Percentiles rank a stretch among this genome's conserved stretches.
Evolutionary conservation across 202 grass and related monocot genomes (phyloP).

Genomic region (Schoenoplectus tabernaemontani): DNA sequence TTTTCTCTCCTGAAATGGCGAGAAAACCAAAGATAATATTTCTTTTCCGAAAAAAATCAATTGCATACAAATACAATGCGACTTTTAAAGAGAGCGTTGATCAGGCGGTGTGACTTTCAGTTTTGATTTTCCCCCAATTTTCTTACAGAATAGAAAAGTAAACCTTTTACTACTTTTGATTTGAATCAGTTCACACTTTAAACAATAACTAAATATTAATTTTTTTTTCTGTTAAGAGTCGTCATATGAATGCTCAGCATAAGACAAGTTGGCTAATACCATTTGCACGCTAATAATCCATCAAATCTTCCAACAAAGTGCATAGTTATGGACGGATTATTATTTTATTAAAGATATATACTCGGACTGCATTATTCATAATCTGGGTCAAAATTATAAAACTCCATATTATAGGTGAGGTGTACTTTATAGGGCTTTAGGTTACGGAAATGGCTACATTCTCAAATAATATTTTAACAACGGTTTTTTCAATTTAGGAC

Average conservation of each 20-base stretch:
- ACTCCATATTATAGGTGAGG: not conserved
- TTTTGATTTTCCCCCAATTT: not conserved
- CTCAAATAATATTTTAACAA: not conserved
- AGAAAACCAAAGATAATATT: too few relatives aligned
- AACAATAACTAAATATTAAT: too few relatives aligned
- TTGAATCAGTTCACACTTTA: too few relatives aligned
- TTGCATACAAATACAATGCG: not conserved
- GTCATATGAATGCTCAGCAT: not conserved
- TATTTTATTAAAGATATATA: too few relatives aligned
- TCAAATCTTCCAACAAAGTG: not conserved
- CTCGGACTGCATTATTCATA: too few relatives aligned
- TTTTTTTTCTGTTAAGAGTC: too few relatives aligned
- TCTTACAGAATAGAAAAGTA: too few relatives aligned
- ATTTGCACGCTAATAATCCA: conserved; percentile 12
- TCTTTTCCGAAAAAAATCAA: not conserved
- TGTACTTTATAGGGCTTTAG: not conserved
- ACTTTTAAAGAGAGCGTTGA: not conserved
- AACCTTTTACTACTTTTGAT: too few relatives aligned
- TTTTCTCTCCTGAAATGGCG: too few relatives aligned
- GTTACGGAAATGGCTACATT: not conserved
- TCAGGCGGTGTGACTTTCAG: not conserved
- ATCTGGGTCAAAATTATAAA: not conserved
- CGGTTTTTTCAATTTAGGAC: not conserved
- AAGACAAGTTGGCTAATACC: not conserved
- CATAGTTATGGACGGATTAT: not conserved